These are phyloP conservation scores for Acanthamoeba healyi DNA, from an alignment of 208 protist species.

Conservation along the genomic window DNA sequence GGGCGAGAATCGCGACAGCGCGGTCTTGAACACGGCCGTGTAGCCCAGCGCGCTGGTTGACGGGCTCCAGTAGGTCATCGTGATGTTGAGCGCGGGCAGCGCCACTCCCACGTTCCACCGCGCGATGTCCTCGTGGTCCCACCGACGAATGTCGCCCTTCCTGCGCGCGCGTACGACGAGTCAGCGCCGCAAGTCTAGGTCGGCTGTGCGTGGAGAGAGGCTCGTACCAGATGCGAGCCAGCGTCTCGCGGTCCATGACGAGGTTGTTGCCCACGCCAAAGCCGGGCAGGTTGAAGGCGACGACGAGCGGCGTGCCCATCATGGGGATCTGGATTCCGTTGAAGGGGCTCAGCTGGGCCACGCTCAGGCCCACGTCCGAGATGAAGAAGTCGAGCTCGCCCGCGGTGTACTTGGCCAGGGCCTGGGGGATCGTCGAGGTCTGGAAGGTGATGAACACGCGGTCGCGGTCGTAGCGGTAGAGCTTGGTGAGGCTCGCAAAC, in stretches of 20 bases:
- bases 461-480: slow-evolving; percentile 32
- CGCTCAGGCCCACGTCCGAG: slow-evolving; percentile 31
- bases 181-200: too few species aligned
- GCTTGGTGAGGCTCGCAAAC: not conserved
- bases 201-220: not conserved
- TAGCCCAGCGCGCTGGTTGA: slow-evolving; percentile 41
- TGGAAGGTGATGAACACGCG: not conserved
- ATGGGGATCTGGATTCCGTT: slow-evolving; percentile 36
- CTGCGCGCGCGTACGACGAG: too few species aligned
- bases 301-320: slow-evolving; percentile 26
- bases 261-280: not conserved
- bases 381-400: slow-evolving; percentile 46
- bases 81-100: slow-evolving; percentile 35
- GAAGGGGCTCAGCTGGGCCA: not conserved
- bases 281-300: slow-evolving; percentile 48
- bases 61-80: slow-evolving; percentile 50
- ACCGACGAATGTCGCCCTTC: slow-evolving; percentile 58
- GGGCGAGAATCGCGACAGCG: slow-evolving; percentile 19
- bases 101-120: not conserved
- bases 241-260: slow-evolving; percentile 51
- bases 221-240: slow-evolving; percentile 1
- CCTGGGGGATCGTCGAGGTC: not conserved
- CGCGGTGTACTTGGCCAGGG: not conserved
- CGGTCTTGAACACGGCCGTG: slow-evolving; percentile 35
- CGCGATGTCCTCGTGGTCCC: slow-evolving; percentile 24